phyloP scores from a whole-genome alignment of 768 basidiomycete species.

The Boletus rubroflammeus region DNA sequence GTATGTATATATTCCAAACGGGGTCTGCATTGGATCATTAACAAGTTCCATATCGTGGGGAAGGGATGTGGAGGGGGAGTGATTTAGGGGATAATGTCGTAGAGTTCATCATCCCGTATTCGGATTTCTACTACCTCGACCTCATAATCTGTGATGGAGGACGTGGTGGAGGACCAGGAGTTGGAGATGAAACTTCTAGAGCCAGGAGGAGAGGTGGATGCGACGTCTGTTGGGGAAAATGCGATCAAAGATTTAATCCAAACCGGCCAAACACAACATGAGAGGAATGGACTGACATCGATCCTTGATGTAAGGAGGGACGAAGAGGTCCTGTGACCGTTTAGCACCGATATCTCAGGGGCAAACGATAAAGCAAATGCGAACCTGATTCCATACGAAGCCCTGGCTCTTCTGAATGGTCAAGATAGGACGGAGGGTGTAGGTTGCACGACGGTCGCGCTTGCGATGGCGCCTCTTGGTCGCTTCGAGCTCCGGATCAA shows the following conservation, averaged over 20 bases:
- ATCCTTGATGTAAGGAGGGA: constrained; percentile 87
- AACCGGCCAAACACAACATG: constrained; percentile 10
- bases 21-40: constrained; percentile 13
- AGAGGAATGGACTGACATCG: constrained; percentile 58
- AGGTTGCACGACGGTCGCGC: constrained; percentile 55
- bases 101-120: constrained; percentile 73
- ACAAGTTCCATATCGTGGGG: constrained; percentile 3
- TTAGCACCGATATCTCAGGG: background rate
- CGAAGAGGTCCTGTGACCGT: constrained; percentile 65
- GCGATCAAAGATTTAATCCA: background rate
- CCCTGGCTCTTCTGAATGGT: constrained; percentile 86
- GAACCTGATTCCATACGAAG: constrained; percentile 88
- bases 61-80: background rate
- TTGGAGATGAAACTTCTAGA: constrained; percentile 62
- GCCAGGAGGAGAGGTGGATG: constrained; percentile 79
- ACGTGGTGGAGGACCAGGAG: constrained; percentile 64
- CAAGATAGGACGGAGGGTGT: constrained; percentile 73
- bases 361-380: constrained; percentile 20
- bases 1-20: constrained; percentile 17
- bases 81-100: constrained; percentile 64
- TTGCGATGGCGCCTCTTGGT: constrained; percentile 45
- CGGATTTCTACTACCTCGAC: constrained; percentile 88
- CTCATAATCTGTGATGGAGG: constrained; percentile 70
- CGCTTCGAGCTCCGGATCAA: constrained; percentile 59
- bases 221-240: constrained; percentile 51